A percentile compares a stretch with the other conserved stretches of the same genome.
Evolutionary conservation across 208 protist genomes (phyloP).

Genomic region (Leishmania amazonensis): DNA sequence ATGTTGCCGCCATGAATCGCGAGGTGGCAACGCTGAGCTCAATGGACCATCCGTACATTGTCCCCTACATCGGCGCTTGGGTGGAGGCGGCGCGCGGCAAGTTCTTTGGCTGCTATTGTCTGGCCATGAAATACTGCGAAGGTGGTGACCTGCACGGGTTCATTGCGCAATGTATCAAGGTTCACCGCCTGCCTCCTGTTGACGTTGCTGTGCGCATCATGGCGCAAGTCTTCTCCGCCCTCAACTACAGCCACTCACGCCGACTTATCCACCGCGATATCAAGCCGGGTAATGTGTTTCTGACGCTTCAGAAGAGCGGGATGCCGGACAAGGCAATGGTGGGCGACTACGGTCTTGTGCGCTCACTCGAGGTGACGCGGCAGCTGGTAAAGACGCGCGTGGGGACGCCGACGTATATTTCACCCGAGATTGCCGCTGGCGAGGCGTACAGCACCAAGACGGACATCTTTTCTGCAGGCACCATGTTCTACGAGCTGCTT

Average conservation of each 20-base stretch:
- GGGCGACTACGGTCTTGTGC: conserved; percentile 91
- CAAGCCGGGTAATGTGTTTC: conserved; percentile 91
- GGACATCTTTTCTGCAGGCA: conserved; percentile 93
- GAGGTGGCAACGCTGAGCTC: conserved; percentile 62
- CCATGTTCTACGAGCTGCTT: conserved; percentile 89
- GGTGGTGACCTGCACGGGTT: conserved; percentile 80
- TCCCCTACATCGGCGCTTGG: conserved; percentile 82
- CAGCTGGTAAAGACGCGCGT: conserved; percentile 80
- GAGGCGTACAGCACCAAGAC: conserved; percentile 92
- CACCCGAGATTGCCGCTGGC: conserved; percentile 90
- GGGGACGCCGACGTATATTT: conserved; percentile 93
- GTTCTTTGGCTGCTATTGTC: conserved; percentile 65
- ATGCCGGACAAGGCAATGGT: conserved; percentile 53
- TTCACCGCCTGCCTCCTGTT: conserved; percentile 31
- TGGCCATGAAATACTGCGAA: conserved; percentile 85
- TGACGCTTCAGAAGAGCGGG: conserved; percentile 27
- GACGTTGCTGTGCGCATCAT: conserved; percentile 73
- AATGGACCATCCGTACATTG: conserved; percentile 72
- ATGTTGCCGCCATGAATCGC: conserved; percentile 38
- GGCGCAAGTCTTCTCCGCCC: conserved; percentile 78
- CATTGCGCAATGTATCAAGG: conserved; percentile 40
- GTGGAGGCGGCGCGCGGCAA: conserved; percentile 50
- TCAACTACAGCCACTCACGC: conserved; percentile 88
- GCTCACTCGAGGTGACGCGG: conserved; percentile 59
- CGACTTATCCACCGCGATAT: conserved; percentile 91